Evolutionary conservation across 2,329 filamentous ascomycete species (phyloP).

Genomic region (Arthrobotrys megalospora): DNA sequence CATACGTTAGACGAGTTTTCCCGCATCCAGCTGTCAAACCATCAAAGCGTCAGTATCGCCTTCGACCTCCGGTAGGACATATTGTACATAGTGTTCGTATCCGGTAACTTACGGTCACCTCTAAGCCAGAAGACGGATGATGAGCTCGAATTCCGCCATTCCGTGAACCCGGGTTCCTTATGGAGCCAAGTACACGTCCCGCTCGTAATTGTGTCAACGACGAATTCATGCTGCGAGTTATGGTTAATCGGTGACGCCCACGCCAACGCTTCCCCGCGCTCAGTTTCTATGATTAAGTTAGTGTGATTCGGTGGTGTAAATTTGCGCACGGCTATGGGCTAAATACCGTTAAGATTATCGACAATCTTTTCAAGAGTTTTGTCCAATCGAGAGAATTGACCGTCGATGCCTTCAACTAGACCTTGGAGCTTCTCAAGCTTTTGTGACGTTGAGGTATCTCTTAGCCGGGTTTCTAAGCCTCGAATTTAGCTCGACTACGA

Average conservation of each 20-base stretch:
- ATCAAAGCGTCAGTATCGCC: constrained; percentile 63
- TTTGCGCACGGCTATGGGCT: background rate
- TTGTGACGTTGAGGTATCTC: background rate
- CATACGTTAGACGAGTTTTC: constrained; percentile 65
- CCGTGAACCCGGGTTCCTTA: constrained; percentile 43
- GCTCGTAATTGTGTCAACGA: constrained; percentile 46
- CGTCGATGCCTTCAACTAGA: constrained; percentile 59
- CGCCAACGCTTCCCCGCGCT: constrained; percentile 62
- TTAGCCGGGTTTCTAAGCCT: no score
- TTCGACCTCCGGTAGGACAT: constrained; percentile 44
- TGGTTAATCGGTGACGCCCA: constrained; percentile 64
- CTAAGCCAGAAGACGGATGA: constrained; percentile 63
- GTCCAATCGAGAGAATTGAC: constrained; percentile 61
- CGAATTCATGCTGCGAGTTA: constrained; percentile 59
- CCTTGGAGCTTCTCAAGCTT: constrained; percentile 39
- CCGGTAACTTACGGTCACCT: constrained; percentile 63
- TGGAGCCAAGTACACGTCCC: constrained; percentile 63
- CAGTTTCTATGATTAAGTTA: constrained; percentile 6
- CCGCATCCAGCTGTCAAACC: constrained; percentile 65
- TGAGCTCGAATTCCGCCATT: constrained; percentile 61
- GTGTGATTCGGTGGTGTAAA: no score
- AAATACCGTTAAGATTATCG: constrained; percentile 41
- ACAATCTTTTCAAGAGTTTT: constrained; percentile 50
- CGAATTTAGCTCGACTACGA: no score
- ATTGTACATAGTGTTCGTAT: background rate